Percentiles rank a stretch among this genome's conserved stretches.
phyloP scores from a whole-genome alignment of 257 asterid genomes.

The Gentiana macrophylla region DNA sequence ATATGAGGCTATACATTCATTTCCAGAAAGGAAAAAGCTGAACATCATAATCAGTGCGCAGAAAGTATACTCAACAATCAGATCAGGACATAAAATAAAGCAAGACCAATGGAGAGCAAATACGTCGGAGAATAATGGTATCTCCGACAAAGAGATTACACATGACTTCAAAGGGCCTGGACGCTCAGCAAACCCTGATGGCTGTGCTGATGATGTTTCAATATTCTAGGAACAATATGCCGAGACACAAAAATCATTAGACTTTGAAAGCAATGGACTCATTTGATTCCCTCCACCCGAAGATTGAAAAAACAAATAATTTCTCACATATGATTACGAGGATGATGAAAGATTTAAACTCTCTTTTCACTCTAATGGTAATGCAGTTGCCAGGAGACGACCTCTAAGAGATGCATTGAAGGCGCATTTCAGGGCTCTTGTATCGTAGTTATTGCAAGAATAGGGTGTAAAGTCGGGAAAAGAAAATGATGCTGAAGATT shows the following conservation, averaged over 20 bases:
- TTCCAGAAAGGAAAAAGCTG: no score
- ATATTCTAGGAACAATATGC: conserved; percentile 28
- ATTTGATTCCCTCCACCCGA: conserved; percentile 91
- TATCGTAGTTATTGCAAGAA: conserved; percentile 65
- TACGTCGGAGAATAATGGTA: conserved; percentile 25
- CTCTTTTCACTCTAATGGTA: conserved; percentile 25
- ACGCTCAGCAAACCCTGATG: conserved; percentile 28
- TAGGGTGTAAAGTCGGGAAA: conserved; percentile 36
- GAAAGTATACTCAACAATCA: background rate
- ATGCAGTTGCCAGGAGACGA: conserved; percentile 28
- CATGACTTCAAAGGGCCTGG: conserved; percentile 48
- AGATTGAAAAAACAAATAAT: conserved; percentile 38
- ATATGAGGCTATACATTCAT: no score
- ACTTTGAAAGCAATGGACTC: conserved; percentile 61
- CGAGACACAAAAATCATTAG: conserved; percentile 34
- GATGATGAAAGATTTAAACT: conserved; percentile 60
- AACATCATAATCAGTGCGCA: no score
- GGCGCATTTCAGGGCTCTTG: conserved; percentile 92
- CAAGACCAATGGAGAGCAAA: conserved; percentile 40
- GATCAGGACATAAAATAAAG: conserved; percentile 58
- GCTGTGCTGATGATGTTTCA: conserved; percentile 23
- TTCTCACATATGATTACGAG: conserved; percentile 60
- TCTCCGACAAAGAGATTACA: conserved; percentile 36
- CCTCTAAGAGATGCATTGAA: conserved; percentile 49
- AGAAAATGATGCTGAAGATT: conserved; percentile 41